These are phyloP conservation scores for Mycena crocata DNA, from an alignment of 768 basidiomycete genomes.

Conservation along the genomic window DNA sequence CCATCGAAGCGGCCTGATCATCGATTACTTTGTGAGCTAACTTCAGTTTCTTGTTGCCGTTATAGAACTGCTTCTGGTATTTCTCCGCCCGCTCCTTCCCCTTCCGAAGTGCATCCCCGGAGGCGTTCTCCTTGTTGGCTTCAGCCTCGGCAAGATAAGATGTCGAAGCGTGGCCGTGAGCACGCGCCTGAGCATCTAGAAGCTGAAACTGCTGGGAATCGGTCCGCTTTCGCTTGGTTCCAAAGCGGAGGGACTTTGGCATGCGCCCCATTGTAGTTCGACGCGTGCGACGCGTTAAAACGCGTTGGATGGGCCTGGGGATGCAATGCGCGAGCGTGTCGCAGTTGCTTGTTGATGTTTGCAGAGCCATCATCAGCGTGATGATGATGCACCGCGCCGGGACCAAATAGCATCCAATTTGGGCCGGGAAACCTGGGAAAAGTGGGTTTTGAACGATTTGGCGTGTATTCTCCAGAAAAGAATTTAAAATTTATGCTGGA, in stretches of 20 bases:
- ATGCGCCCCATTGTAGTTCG: not conserved
- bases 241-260: not conserved
- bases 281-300: no score
- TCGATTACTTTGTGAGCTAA: not conserved
- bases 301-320: not conserved
- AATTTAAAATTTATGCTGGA: not conserved
- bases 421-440: not conserved
- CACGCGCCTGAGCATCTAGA: no score
- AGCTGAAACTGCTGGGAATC: no score
- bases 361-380: not conserved
- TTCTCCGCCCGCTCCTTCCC: not conserved
- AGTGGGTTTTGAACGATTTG: not conserved
- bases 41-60: conserved; percentile 8
- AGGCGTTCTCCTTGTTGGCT: conserved; percentile 12
- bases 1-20: conserved; percentile 1
- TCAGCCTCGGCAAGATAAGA: no score
- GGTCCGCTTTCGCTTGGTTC: conserved; percentile 1
- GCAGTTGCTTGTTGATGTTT: conserved; percentile 1
- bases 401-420: not conserved
- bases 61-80: conserved; percentile 6
- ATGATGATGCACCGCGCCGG: not conserved
- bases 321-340: not conserved
- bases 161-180: no score
- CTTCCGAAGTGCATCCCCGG: not conserved
- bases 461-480: conserved; percentile 5